phyloP scores from a whole-genome alignment of 257 asterid genomes.

The Solanum chiquidenum region DNA sequence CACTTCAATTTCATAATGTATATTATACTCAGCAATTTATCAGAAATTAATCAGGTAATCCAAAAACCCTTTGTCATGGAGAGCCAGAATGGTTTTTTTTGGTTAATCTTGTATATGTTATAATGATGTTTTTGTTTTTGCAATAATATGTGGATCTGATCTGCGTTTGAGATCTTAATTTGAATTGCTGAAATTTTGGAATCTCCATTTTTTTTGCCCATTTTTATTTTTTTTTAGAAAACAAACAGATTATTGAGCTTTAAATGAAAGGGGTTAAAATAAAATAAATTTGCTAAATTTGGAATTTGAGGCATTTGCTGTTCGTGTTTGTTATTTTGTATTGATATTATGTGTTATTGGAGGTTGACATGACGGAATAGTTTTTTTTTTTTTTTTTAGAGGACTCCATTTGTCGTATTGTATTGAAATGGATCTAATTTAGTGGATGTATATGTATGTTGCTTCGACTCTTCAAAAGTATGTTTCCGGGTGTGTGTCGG shows the following conservation, averaged over 20 bases:
- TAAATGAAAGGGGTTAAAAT: not conserved
- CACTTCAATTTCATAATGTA: not conserved
- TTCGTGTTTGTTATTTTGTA: not conserved
- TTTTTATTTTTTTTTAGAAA: not conserved
- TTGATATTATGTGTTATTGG: not conserved
- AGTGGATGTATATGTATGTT: not conserved
- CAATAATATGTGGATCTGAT: constrained; percentile 49
- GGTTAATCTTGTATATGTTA: not conserved
- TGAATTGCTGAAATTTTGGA: not conserved
- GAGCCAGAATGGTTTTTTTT: not conserved
- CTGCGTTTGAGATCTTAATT: constrained; percentile 28
- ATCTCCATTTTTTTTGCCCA: not conserved
- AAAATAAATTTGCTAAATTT: not conserved
- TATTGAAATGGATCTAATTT: not conserved
- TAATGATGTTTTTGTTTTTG: not conserved
- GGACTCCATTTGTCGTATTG: not conserved
- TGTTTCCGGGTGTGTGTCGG: not conserved
- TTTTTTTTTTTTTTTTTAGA: not conserved
- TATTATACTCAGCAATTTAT: not conserved
- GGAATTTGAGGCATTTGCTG: not conserved
- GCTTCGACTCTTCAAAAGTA: not conserved
- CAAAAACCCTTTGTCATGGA: not conserved
- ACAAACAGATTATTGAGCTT: not conserved
- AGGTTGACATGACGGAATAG: not conserved
- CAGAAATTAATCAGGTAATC: not conserved